A percentile compares a stretch with the other conserved stretches of the same genome.
These are phyloP conservation scores for Lichtheimia ramosa DNA, from an alignment of 371 early-diverging fungal genomes.

Conservation along the genomic window DNA sequence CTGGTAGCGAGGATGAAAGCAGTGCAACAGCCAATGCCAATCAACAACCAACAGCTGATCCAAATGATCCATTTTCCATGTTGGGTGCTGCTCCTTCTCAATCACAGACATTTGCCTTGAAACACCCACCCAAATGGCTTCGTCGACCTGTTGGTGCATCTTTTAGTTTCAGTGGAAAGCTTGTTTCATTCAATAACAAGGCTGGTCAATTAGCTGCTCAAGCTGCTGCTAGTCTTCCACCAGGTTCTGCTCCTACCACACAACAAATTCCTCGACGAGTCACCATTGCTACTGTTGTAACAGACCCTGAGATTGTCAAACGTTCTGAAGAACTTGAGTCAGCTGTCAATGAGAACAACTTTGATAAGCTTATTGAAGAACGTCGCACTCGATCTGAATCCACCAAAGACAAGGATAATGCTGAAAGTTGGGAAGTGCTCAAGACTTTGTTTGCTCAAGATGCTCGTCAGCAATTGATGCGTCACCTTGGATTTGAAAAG, in stretches of 20 bases:
- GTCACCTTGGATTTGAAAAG: slow-evolving; percentile 85
- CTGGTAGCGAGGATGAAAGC: slow-evolving; percentile 6
- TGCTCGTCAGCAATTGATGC: slow-evolving; percentile 80
- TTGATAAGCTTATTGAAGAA: slow-evolving; percentile 61
- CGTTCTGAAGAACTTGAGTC: slow-evolving; percentile 66
- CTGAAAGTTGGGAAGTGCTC: slow-evolving; percentile 85
- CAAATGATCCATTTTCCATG: slow-evolving; percentile 77
- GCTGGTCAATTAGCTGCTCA: slow-evolving; percentile 43
- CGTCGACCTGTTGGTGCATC: slow-evolving; percentile 87
- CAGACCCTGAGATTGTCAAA: slow-evolving; percentile 65
- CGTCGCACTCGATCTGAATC: slow-evolving; percentile 48
- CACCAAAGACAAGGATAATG: slow-evolving; percentile 50
- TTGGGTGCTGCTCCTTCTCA: slow-evolving; percentile 24
- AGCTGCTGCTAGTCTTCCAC: slow-evolving; percentile 44
- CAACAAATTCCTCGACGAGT: slow-evolving; percentile 45
- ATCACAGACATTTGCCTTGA: slow-evolving; percentile 49
- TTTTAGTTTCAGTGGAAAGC: slow-evolving; percentile 90
- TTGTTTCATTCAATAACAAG: slow-evolving; percentile 69
- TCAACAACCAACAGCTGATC: slow-evolving; percentile 17
- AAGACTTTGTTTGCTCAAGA: slow-evolving; percentile 77
- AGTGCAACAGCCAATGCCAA: slow-evolving; percentile 20
- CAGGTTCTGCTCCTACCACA: slow-evolving; percentile 47
- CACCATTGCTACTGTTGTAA: slow-evolving; percentile 51
- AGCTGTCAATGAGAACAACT: slow-evolving; percentile 52
- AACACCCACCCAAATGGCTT: slow-evolving; percentile 95